Evolutionary conservation across 2,329 filamentous ascomycete species (phyloP).

Genomic region (Trichophyton schoenleinii): DNA sequence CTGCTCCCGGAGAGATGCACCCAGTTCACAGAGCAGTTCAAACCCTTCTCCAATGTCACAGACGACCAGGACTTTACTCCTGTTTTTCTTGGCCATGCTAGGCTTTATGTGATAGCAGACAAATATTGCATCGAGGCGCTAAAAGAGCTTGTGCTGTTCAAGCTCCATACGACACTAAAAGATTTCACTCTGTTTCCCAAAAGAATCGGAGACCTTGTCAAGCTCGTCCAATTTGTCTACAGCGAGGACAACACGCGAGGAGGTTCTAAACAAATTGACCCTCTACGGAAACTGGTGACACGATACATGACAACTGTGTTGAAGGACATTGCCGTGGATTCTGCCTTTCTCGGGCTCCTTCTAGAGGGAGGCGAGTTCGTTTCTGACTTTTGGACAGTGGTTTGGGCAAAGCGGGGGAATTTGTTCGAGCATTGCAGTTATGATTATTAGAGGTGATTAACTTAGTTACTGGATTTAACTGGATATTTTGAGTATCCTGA

Average conservation of each 20-base stretch:
- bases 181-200: slow-evolving; percentile 19
- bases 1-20: not conserved
- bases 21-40: not conserved
- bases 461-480: too few species aligned
- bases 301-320: not conserved
- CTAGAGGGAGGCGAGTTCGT: slow-evolving; percentile 3
- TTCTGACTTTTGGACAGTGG: not conserved
- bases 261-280: not conserved
- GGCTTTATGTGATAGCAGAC: slow-evolving; percentile 31
- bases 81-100: slow-evolving; percentile 31
- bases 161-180: slow-evolving; percentile 24
- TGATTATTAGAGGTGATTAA: too few species aligned
- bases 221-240: not conserved
- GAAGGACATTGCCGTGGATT: not conserved
- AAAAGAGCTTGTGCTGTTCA: slow-evolving; percentile 20
- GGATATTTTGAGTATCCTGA: too few species aligned
- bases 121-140: slow-evolving; percentile 27
- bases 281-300: not conserved
- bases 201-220: not conserved
- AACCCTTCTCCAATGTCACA: not conserved
- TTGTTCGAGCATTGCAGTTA: too few species aligned
- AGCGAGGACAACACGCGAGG: not conserved
- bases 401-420: not conserved
- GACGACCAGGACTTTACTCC: slow-evolving; percentile 20
- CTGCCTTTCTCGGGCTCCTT: not conserved